Evolutionary conservation across 768 basidiomycete genomes (phyloP), one percentile per base, ranked within the genome.

Genomic region (Jaapia argillacea): DNA sequence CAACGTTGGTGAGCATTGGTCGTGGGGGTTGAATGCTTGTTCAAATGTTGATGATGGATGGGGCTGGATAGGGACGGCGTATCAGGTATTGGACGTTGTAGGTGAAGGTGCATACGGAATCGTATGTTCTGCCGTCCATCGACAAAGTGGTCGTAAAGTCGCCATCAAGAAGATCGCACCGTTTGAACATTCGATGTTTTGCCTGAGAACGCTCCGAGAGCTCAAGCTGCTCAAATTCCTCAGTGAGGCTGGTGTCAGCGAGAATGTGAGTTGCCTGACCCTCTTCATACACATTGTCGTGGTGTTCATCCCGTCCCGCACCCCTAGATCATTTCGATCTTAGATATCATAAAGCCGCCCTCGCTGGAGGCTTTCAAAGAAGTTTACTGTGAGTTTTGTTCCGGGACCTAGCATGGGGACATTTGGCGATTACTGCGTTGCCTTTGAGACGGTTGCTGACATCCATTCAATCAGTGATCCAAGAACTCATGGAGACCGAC

Each of bases 111-210:
- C 90, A 12, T 94, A 94, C 63, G 93, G 92, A 28, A 79, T 93
- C 56, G 93, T 96, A 36, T 83, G 83, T 69, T 85, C 85, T 38
- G 90, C 91, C 5, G 63, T 87, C 5, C 89, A 94, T 59, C 61
- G 72, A 42, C 75, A 85, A 1, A 83, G 81, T 0, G 79, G 81
- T 36, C 75, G 85, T 35, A 86, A 81, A 64, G 93, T 98, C 38
- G 93, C 93, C 24, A 96, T 97, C 60, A 97, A 97, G 65, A 85
- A 87, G 52, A 96, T 98, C 59, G 80, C 85, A 0, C 93, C 93
- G 0, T 96, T 97, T 53, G 90, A 92, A 61, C 91, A 94, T 58
- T 80, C 85, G 28, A 88, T 91, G 88, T 92, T 92, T 62, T 87
- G 84, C 58, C 72, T 92, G 3, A 69, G 79, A 6, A 66, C 63